Evolutionary conservation across 352 stramenopile genomes (phyloP).

Genomic region (Saprolegnia parasitica): DNA sequence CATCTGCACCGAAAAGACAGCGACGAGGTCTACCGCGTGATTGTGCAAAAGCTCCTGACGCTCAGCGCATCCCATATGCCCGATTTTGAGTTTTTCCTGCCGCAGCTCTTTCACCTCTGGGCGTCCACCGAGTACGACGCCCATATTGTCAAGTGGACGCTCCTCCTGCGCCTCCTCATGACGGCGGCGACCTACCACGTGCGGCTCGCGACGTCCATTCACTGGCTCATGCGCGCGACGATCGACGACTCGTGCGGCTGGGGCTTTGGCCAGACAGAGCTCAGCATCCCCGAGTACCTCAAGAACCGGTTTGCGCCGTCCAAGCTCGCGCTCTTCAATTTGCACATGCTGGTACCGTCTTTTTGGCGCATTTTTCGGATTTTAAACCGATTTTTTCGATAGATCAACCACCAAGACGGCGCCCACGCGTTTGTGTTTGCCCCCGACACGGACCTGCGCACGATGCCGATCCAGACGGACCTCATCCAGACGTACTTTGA

Average conservation of each 20-base stretch:
- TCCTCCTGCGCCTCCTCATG: constrained; percentile 69
- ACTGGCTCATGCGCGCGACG: constrained; percentile 69
- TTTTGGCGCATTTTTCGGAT: background rate
- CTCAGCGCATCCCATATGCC: constrained; percentile 52
- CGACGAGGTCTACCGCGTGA: constrained; percentile 64
- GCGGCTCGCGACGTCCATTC: constrained; percentile 70
- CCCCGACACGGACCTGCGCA: constrained; percentile 57
- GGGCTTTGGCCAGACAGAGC: constrained; percentile 71
- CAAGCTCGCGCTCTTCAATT: constrained; percentile 76
- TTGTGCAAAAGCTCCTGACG: constrained; percentile 68
- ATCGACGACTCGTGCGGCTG: constrained; percentile 77
- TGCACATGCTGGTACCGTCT: constrained; percentile 63
- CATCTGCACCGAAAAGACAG: constrained; percentile 72
- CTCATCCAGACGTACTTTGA: constrained; percentile 68
- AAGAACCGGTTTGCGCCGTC: constrained; percentile 75
- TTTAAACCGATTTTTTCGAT: background rate
- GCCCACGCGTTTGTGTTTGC: constrained; percentile 36
- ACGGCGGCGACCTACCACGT: constrained; percentile 71
- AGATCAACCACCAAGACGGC: constrained; percentile 59
- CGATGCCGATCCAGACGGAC: constrained; percentile 46
- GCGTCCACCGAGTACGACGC: constrained; percentile 67
- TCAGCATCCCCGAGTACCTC: constrained; percentile 69
- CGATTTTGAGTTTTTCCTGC: constrained; percentile 83
- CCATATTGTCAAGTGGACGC: constrained; percentile 68
- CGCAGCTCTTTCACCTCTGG: constrained; percentile 81